Evolutionary conservation across 2,329 filamentous ascomycete species (phyloP).

Genomic region (Microdochium bolleyi): DNA sequence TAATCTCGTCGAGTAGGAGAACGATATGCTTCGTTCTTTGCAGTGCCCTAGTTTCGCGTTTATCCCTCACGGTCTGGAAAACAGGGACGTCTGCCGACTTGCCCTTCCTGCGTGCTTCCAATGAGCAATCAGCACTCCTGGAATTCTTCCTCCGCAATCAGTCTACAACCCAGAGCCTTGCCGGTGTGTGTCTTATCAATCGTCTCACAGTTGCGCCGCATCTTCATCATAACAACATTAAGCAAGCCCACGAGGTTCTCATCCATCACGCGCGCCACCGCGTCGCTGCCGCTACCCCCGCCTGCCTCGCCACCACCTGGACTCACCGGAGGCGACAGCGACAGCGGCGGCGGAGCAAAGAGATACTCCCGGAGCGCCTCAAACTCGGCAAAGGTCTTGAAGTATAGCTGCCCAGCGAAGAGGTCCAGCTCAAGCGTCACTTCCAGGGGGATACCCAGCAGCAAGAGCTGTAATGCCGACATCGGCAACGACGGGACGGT

Average conservation of each 20-base stretch:
- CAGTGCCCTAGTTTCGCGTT: too few species aligned
- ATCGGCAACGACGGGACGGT: constrained; percentile 18
- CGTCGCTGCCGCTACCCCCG: constrained; percentile 11
- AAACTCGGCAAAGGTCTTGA: constrained; percentile 48
- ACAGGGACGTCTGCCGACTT: background rate
- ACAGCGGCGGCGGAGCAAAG: constrained; percentile 7
- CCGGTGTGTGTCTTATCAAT: constrained; percentile 35
- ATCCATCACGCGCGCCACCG: constrained; percentile 12
- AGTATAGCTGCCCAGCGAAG: constrained; percentile 62
- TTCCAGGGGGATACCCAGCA: constrained; percentile 26
- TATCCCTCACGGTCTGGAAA: too few species aligned
- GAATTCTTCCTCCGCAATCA: constrained; percentile 8
- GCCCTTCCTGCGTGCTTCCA: background rate
- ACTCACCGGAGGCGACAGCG: constrained; percentile 36
- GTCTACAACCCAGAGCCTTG: constrained; percentile 22
- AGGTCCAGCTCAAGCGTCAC: constrained; percentile 48
- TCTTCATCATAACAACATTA: constrained; percentile 22
- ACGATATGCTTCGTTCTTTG: too few species aligned
- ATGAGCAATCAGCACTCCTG: constrained; percentile 1
- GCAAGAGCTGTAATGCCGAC: constrained; percentile 33
- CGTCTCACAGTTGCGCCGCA: constrained; percentile 25
- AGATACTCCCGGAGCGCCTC: constrained; percentile 31
- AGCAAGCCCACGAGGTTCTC: constrained; percentile 29
- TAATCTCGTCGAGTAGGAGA: background rate
- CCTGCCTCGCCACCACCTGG: constrained; percentile 14